Evolutionary conservation across 306 rosid genomes (phyloP), one percentile per base, ranked within the genome.

Genomic region (Lagenaria siceraria): DNA sequence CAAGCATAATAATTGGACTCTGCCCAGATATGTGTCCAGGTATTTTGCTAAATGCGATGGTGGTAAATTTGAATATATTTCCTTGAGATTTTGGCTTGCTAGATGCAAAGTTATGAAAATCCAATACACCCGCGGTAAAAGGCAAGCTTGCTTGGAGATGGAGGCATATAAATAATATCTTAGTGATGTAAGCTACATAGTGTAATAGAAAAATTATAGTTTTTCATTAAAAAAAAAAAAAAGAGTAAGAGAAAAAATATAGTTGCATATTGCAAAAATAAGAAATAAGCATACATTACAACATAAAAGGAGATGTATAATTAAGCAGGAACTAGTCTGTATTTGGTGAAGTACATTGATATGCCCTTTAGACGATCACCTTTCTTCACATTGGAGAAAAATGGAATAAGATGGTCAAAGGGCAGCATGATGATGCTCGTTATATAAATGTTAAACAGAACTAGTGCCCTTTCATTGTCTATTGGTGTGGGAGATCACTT

Each of bases 21-120:
- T 95, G 99, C 82, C 90, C 91, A 33, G 97, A 95, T 81, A 95
- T 95, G 99, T 95, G 99, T 83, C 99, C 99, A 59, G 97, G 99
- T 90, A 86, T 79, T 81, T 79, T 77, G 77, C 85, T 78, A 46
- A 72, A 54, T 74, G 79, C 81, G 42, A 61, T 76, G 61, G 52
- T 73, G 63, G 65, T 71, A 19, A 74, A 49, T 58, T 81, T 73
- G 12, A 71, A 65, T 10, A 18, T 52, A 36, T 74, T 74, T 24
- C 35, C 25, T 76, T 22, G 69, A n/a, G 46, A 59, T 17, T 76
- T 40, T 59, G 68, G 69, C 78, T 53, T 63, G 75, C 81, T 31
- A 38, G 21, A 51, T 17, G 21, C 79, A 63, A 29, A 77, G 10
- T 36, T 64, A 36, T 66, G 52, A 38, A n/a, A 38, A 31, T 14